Conservation (phyloP, 441 rosid genomes). For the Euphorbia corollata region DNA sequence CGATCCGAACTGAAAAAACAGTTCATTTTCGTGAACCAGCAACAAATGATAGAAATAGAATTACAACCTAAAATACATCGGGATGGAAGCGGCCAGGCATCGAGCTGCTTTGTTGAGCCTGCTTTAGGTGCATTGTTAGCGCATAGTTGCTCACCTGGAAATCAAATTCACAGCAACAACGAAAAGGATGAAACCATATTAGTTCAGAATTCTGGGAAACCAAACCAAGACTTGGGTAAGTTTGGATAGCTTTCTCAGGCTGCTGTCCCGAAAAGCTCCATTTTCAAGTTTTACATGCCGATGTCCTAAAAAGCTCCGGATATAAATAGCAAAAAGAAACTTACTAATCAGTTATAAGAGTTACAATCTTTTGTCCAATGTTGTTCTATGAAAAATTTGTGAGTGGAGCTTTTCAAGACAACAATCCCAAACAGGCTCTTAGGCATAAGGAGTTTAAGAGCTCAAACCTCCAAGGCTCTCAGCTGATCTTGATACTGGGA, state of each 20-base stretch:
- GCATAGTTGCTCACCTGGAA: slow-evolving; percentile 53
- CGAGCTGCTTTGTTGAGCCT: slow-evolving; percentile 34
- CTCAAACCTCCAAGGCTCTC: slow-evolving; percentile 69
- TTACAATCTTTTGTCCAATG: no score
- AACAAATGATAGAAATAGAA: background rate
- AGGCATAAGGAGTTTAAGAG: slow-evolving; percentile 9
- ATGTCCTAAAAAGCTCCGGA: no score
- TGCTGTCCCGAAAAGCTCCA: no score
- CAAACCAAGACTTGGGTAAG: background rate
- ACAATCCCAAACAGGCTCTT: no score
- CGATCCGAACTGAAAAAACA: background rate
- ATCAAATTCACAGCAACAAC: background rate
- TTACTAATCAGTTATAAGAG: no score
- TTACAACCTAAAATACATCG: slow-evolving; percentile 47
- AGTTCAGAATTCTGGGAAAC: background rate
- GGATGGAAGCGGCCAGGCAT: slow-evolving; percentile 28
- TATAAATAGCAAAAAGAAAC: no score
- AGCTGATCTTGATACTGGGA: slow-evolving; percentile 79
- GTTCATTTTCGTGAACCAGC: background rate
- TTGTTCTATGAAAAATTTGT: no score
- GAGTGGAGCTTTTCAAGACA: no score
- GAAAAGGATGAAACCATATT: background rate
- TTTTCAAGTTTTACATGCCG: no score
- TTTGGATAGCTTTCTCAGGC: no score
- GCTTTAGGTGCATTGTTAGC: slow-evolving; percentile 39